A percentile compares a stretch with the other conserved stretches of the same genome.
These are phyloP conservation scores for Vaccinium macrocarpon DNA, from an alignment of 148 eudicot species.

Conservation along the genomic window DNA sequence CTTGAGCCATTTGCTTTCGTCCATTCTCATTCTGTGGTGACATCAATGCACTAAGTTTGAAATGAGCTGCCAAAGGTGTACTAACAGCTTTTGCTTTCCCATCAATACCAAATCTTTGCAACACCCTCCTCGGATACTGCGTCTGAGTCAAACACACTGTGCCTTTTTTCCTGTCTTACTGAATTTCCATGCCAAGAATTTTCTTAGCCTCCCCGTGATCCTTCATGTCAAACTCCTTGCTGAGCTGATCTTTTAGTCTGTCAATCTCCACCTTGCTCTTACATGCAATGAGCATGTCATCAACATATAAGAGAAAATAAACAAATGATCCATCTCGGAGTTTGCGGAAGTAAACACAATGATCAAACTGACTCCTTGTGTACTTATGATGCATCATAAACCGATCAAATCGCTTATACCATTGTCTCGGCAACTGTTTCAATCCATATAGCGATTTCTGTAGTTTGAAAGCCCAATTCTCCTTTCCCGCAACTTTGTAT, in stretches of 20 bases:
- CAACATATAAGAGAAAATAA: not conserved
- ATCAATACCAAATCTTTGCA: not conserved
- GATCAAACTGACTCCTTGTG: not conserved
- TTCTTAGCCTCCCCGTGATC: not conserved
- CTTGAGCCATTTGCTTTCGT: not conserved
- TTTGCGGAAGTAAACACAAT: not conserved
- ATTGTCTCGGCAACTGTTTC: not conserved
- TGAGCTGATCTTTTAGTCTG: not conserved
- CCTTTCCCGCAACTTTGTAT: not conserved
- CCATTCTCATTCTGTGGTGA: fast-evolving
- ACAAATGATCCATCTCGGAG: not conserved
- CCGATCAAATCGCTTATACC: not conserved
- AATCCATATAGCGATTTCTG: not conserved
- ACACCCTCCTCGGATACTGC: not conserved
- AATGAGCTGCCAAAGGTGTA: not conserved
- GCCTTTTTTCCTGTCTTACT: not conserved
- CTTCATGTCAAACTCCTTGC: not conserved
- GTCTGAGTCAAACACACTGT: not conserved
- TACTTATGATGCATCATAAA: not conserved
- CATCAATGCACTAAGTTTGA: not conserved
- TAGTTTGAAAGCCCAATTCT: not conserved
- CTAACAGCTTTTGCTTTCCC: not conserved
- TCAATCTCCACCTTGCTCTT: not conserved
- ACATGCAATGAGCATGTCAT: not conserved
- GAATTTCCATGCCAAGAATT: not conserved